Conservation (phyloP, 192 early-diverging fungal genomes). For the Backusella circina region DNA sequence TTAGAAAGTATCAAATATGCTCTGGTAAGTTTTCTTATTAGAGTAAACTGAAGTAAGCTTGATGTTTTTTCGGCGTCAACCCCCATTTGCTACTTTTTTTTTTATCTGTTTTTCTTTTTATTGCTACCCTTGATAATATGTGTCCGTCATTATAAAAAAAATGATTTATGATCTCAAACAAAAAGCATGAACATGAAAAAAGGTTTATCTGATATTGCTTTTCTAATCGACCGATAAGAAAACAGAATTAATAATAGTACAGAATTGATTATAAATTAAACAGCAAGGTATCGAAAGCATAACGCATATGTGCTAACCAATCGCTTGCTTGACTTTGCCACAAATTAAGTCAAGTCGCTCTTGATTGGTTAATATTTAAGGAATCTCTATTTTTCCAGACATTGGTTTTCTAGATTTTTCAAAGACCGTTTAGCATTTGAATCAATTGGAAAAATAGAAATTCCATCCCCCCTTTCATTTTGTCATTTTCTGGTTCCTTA, state of each 20-base stretch:
- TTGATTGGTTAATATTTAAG: background rate
- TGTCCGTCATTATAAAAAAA: background rate
- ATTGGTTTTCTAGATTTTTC: background rate
- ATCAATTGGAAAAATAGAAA: background rate
- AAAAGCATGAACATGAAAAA: background rate
- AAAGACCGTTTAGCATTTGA: background rate
- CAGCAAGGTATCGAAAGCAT: background rate
- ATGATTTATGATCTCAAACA: background rate
- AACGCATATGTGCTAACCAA: background rate
- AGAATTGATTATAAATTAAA: background rate
- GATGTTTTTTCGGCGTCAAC: background rate
- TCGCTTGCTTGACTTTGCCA: background rate
- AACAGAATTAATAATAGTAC: background rate
- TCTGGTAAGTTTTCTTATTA: too few species aligned
- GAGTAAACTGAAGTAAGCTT: background rate
- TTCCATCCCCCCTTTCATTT: background rate
- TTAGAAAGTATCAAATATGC: background rate
- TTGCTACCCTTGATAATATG: background rate
- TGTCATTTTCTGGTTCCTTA: background rate
- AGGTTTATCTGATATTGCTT: background rate
- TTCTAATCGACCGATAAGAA: background rate
- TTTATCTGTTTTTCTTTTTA: background rate
- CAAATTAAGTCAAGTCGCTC: background rate
- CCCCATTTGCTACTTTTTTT: background rate
- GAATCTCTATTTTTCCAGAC: background rate